Conservation (phyloP, 345 rosid species). For the Theobroma cacao region DNA sequence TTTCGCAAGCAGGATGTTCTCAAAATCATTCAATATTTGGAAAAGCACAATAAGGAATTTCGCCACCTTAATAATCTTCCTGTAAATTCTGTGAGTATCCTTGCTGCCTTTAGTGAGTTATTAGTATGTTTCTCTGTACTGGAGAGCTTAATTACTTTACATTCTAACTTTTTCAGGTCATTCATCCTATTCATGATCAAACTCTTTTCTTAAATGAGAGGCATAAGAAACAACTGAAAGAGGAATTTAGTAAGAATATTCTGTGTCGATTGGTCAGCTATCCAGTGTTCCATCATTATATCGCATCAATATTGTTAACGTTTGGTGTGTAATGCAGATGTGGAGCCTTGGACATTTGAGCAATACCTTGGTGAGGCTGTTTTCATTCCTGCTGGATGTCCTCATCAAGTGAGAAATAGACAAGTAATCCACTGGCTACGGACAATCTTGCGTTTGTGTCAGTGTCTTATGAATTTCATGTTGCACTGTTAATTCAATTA, state of each 20-base stretch:
- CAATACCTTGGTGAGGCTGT: constrained; percentile 62
- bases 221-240: constrained; percentile 54
- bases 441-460: background rate
- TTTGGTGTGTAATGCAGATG: constrained; percentile 30
- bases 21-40: constrained; percentile 36
- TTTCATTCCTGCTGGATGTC: constrained; percentile 66
- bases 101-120: background rate
- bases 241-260: constrained; percentile 47
- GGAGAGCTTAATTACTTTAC: background rate
- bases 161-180: constrained; percentile 33
- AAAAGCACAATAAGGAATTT: constrained; percentile 40
- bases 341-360: constrained; percentile 64
- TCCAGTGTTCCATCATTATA: background rate
- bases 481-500: background rate
- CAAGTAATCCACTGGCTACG: constrained; percentile 25
- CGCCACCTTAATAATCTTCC: constrained; percentile 34
- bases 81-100: constrained; percentile 37
- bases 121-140: background rate
- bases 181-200: constrained; percentile 62
- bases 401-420: constrained; percentile 67
- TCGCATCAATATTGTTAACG: background rate
- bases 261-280: background rate
- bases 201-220: constrained; percentile 43
- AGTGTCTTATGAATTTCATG: background rate
- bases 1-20: constrained; percentile 60